Evolutionary conservation across 1,284 basidiomycete species (phyloP), one percentile per base, ranked within the genome.

Genomic region (Naganishia sp.): DNA sequence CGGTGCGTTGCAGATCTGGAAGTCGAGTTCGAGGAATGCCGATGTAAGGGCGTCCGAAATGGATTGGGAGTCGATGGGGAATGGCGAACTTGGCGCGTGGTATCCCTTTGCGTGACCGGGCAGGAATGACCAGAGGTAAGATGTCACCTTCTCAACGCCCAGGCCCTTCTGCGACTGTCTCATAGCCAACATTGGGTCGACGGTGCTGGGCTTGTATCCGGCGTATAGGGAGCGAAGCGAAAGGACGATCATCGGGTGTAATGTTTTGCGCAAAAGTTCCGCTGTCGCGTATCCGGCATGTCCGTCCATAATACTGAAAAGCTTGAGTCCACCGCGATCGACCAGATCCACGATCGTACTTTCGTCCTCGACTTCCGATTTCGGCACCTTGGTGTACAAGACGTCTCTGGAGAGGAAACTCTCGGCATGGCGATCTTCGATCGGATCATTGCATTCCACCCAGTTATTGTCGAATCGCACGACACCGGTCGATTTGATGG

Each of bases 301-400:
- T 1, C 96, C 96, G 75, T 99, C 96, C 85, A 94, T 89, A 32
- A 96, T 88, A 1, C 90, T 83, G 72, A 92, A 93, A 77, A 95
- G 89, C 56, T 91, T 81, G 70, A 89, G 84, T 74, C 91, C 89
- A 11, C 89, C 88, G 41, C 47, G 58, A 13, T 85, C 83, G 0
- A 82, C 70, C 50, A 66, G 46, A 51, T 62, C 65, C 43, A 45
- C 45, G 35, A 51, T 61, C 21, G 47, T 51, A 21, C 35, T 61
- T 18, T 61, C 58, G 11, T 47, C 58, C 39, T 68, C 45, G 43
- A 54, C 45, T 35, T 55, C 52, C 15, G 23, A 60, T 39, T 45
- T 63, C 43, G 53, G 46, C 6, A 43, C 61, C 53, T 52, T 53
- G 15, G 60, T 46, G n/a, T 63, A 67, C 35, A 54, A 32, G 11